Base-by-base conservation (phyloP, 2,329 filamentous ascomycete genomes). In the Colletotrichum scovillei region DNA sequence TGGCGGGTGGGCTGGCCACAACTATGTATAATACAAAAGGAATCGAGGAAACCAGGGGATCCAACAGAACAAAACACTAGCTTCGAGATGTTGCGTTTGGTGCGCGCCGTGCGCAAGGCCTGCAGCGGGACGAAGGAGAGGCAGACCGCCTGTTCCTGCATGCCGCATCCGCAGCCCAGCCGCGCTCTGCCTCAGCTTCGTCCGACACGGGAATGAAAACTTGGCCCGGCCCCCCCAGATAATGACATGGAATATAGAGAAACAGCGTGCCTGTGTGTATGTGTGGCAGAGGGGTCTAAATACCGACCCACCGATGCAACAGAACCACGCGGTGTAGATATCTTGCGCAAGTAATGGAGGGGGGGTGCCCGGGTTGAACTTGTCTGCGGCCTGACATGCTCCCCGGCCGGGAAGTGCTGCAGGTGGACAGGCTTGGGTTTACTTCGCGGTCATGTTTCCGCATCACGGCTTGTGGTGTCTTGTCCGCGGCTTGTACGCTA, bases 181-280 rank as follows among this genome's bases (percentile, higher is more conserved):
- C 67, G 52, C n/a, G 42, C 28, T 16, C 58, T 63, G 42, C 59
- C 24, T 72, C 68, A 74, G 63, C 72, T 74, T 74, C 72, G 26
- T 74, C 72, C 58, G 68, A 65, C 49, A n/a, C 22, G 38, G 35
- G 42, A 32, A 60, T n/a, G 35, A 56, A 42, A 53, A 12, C 60
- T 65, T 65, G 60, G 67, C 46, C 32, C 57, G 53, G 52, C 35
- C 32, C 35, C 67, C 55, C 56, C 56, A 62, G 26, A 35, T 42
- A 53, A 22, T 35, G 42, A 67, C 26, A 42, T 58, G 65, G 19
- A 46, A n/a, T n/a, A 16, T n/a, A 46, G 42, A n/a, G 42, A 46
- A n/a, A 46, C 16, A 46, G 35, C 35, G 14, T 42, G 35, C 35
- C 11, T 5, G 32, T 12, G 42, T 46, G 42, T n/a, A 16, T 46